Percentiles rank a stretch among this genome's conserved stretches.
Conservation (phyloP, 164 flowering plant genomes). For the Macadamia tetraphylla region DNA sequence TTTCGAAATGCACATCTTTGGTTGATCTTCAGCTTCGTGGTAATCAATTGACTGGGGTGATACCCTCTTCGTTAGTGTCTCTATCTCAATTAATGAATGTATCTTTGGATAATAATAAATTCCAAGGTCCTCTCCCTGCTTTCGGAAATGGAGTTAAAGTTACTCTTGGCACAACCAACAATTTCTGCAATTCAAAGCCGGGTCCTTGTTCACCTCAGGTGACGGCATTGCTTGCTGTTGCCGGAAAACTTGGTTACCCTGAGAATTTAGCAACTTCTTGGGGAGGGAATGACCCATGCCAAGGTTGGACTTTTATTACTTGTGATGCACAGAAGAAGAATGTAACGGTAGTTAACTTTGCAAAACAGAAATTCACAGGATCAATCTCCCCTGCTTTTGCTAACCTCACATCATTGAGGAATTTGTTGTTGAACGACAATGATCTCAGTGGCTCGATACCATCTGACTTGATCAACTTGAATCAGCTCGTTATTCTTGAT, state of each 20-base stretch:
- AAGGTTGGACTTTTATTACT: conserved; percentile 33
- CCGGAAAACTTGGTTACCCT: conserved; percentile 50
- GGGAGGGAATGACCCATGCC: conserved; percentile 56
- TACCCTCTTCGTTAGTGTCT: conserved; percentile 27
- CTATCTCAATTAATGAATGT: conserved; percentile 32
- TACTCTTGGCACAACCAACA: conserved; percentile 22
- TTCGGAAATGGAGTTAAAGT: conserved; percentile 18
- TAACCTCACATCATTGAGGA: conserved; percentile 35
- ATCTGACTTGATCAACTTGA: conserved; percentile 25
- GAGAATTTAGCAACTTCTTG: conserved; percentile 39
- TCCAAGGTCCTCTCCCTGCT: conserved; percentile 50
- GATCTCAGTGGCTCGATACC: conserved; percentile 47
- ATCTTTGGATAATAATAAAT: conserved; percentile 43
- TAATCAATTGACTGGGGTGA: conserved; percentile 45
- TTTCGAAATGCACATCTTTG: conserved; percentile 27
- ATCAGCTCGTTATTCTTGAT: conserved; percentile 36
- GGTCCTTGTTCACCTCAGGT: conserved; percentile 60
- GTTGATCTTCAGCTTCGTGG: conserved; percentile 50
- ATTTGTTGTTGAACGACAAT: conserved; percentile 43
- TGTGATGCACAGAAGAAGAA: conserved; percentile 36
- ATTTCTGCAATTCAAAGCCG: conserved; percentile 35
- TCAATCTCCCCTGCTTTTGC: conserved; percentile 50
- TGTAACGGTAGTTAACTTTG: conserved; percentile 33
- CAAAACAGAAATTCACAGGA: conserved; percentile 32
- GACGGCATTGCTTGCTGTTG: conserved; percentile 34